These are phyloP conservation scores for Isoetes taiwanensis DNA, from an alignment of 75 land plant genomes.

Conservation along the genomic window DNA sequence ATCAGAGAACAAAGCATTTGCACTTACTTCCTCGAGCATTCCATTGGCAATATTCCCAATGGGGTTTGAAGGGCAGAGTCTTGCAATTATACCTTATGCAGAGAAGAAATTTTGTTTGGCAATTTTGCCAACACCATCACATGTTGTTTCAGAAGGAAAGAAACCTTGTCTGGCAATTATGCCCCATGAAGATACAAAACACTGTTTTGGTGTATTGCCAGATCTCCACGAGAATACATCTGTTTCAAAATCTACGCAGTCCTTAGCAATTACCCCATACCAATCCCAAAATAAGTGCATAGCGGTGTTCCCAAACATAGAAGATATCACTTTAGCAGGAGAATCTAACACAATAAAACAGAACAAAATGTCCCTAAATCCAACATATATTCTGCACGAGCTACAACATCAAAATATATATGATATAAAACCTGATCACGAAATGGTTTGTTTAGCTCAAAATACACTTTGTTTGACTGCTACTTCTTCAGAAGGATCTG, in stretches of 20 bases:
- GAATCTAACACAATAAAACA: too few relatives aligned
- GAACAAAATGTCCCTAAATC: background rate
- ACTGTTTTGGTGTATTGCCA: background rate
- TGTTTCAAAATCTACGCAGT: background rate
- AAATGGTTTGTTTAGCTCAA: background rate
- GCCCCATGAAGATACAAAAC: conserved; percentile 3
- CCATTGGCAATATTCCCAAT: conserved; percentile 2
- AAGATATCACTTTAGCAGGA: background rate
- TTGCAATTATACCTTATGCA: background rate
- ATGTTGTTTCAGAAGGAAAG: background rate
- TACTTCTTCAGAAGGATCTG: too few relatives aligned
- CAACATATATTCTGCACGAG: background rate
- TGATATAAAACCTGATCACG: background rate
- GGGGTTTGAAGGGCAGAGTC: background rate
- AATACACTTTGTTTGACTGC: background rate
- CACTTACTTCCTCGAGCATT: background rate
- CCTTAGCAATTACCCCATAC: conserved; percentile 2
- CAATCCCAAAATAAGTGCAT: background rate
- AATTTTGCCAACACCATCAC: background rate
- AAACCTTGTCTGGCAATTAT: background rate
- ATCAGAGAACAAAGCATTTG: background rate
- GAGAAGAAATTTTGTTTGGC: conserved; percentile 1
- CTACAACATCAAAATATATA: background rate
- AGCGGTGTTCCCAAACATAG: background rate
- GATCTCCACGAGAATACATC: background rate